Evolutionary conservation across 2,329 filamentous ascomycete genomes (phyloP), one percentile per base, ranked within the genome.

Genomic region (Paecilomyces dactylethromorphus): DNA sequence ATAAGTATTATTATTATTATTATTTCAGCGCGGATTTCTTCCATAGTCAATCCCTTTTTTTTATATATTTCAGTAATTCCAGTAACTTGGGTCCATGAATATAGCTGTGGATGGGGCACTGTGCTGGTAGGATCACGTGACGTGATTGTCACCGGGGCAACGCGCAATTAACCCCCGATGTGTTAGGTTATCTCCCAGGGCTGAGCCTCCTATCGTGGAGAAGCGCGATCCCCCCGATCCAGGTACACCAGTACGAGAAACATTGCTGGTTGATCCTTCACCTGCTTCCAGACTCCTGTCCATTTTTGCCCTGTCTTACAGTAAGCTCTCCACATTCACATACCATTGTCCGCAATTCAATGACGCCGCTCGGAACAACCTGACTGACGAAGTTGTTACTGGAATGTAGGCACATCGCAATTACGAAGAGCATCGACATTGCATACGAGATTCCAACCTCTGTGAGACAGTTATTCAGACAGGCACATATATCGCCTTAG

Each of bases 221-320:
- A 52, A 52, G 55, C 53, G 31, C 57, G 52, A 55, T 51, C 31
- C 51, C 55, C 26, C 21, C 15, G 21, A 52, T 52, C 50, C 50
- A 52, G 50, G 22, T 52, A 29, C 26, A 29, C 13, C 50, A 52
- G 22, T 15, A 13, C 26, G 49, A 52, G 4, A 18, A 45, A 45
- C 39, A 45, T 45, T 18, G 50, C 50, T 52, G 21, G 21, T 29
- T 24, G 10, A 52, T 52, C 24, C 50, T 15, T 24, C 22, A 52
- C 50, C 6, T 29, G 21, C 29, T 29, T 52, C 8, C 50, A 52
- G 50, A 21, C 2, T 8, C 50, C 7, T 8, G 3, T 24, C 50
- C 26, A 13, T 22, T 26, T 13, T 13, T 52, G 50, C 29, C 4
- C 10, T 24, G 6, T 52, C 15, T 29, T n/a, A 21, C 26, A 22